A percentile compares a stretch with the other conserved stretches of the same genome.
Evolutionary conservation across 345 rosid genomes (phyloP).

Genomic region (Pistacia vera): DNA sequence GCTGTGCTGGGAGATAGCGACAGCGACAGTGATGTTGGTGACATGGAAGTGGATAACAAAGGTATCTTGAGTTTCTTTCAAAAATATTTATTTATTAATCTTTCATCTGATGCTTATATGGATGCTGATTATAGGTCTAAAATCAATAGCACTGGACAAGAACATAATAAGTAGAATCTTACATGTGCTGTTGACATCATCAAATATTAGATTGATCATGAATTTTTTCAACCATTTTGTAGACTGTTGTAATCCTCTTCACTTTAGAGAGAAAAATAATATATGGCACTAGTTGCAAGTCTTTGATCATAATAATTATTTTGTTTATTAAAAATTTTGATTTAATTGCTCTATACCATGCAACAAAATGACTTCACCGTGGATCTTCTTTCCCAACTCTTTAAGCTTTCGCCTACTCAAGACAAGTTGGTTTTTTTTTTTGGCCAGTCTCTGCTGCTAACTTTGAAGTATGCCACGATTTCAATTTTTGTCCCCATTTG

Average conservation of each 20-base stretch:
- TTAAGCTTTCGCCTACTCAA: no score
- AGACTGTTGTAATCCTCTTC: neutral
- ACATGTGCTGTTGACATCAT: neutral
- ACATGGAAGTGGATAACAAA: conserved; percentile 74
- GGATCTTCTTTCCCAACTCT: no score
- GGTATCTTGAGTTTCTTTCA: conserved; percentile 38
- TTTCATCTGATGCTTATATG: neutral
- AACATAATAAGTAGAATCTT: neutral
- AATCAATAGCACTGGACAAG: neutral
- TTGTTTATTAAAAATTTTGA: neutral
- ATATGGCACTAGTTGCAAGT: neutral
- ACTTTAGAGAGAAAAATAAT: neutral
- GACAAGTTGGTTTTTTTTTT: no score
- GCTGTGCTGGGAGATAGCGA: conserved; percentile 50
- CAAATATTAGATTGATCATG: neutral
- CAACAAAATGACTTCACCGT: no score
- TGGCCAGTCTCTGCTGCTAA: no score
- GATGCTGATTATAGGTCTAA: neutral
- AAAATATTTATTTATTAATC: neutral
- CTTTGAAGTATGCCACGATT: neutral
- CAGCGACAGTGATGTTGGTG: conserved; percentile 72
- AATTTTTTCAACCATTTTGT: neutral
- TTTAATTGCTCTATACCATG: no score
- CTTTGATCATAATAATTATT: neutral
- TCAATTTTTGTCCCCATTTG: conserved; percentile 4